Conservation (phyloP, 2,329 filamentous ascomycete genomes). For the Fusarium verrucosum region DNA sequence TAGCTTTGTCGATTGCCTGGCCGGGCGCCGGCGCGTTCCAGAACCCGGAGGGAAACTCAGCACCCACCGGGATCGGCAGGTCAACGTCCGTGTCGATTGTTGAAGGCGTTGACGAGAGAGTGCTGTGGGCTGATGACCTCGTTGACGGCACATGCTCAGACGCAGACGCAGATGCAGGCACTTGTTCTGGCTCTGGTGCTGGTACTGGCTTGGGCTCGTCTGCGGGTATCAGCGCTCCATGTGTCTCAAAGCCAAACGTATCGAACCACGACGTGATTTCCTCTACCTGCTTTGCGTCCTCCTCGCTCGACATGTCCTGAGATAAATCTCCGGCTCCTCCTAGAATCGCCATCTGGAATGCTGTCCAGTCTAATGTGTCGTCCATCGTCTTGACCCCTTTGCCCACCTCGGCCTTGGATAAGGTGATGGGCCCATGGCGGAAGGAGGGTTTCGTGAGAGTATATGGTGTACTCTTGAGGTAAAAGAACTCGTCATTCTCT, state of each 20-base stretch:
- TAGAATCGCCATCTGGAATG: constrained; percentile 71
- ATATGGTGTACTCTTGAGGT: constrained; percentile 59
- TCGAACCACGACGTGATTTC: constrained; percentile 63
- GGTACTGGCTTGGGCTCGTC: neutral
- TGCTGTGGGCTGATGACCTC: constrained; percentile 40
- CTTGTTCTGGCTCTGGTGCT: neutral
- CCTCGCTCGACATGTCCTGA: constrained; percentile 54
- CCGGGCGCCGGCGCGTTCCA: constrained; percentile 45
- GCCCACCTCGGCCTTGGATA: constrained; percentile 57
- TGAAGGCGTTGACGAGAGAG: constrained; percentile 43
- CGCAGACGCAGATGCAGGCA: neutral
- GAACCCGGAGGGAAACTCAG: constrained; percentile 49
- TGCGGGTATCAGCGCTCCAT: constrained; percentile 52
- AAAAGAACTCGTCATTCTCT: constrained; percentile 58
- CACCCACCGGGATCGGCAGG: constrained; percentile 51
- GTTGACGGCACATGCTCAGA: constrained; percentile 20
- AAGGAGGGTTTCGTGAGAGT: constrained; percentile 60
- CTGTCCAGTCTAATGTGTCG: constrained; percentile 68
- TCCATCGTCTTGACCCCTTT: constrained; percentile 54
- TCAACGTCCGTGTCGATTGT: constrained; percentile 48
- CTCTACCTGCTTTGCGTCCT: constrained; percentile 55
- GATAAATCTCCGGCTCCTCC: constrained; percentile 65
- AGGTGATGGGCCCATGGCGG: constrained; percentile 64
- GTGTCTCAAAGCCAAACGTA: constrained; percentile 58
- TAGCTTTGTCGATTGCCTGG: constrained; percentile 44